Evolutionary conservation across 2,329 filamentous ascomycete species (phyloP), one percentile per base, ranked within the genome.

Genomic region (Paraphoma sp.): DNA sequence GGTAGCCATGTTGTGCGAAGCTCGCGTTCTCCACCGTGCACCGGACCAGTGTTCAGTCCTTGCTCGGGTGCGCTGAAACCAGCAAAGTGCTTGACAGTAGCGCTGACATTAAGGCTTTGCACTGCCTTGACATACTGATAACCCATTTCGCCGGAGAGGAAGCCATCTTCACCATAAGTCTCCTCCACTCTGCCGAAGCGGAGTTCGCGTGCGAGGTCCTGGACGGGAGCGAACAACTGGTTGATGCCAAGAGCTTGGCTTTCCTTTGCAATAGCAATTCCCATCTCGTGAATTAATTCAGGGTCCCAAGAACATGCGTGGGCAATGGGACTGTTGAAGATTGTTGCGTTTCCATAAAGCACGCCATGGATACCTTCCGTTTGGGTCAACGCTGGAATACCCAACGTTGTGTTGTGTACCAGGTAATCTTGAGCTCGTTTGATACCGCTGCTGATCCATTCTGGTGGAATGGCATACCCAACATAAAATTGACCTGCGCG

Each of bases 261-360:
- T 74, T 93, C 89, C 46, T 84, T 81, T 6, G 83, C 89, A 62
- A 91, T 91, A 16, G 84, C 82, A 3, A 79, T 77, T 6, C 81
- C 89, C 88, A 92, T 91, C 62, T 89, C 83, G 62, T 87, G 76
- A 3, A 91, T 78, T 12, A 91, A 75, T 41, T 82, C 81, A 0
- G 84, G 83, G 69, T 92, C 90, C 79, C 87, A 92, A 0, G 89
- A 89, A 67, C 88, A 91, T 14, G 86, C 89, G 51, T 89, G 85
- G 7, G 81, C 89, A 63, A 92, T 91, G 0, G 90, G 89, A 1
- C 87, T 90, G 75, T 92, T 92, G 80, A 92, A 93, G 56, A 92
- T 90, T 1, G 90, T 92, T 2, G 88, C 89, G 71, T 92, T 92
- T 9, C 84, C 84, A 43, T 89, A 84, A 31, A 91, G 79, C 62